Conservation (phyloP, 2,329 filamentous ascomycete species). For the Corniculantispora saksenae region DNA sequence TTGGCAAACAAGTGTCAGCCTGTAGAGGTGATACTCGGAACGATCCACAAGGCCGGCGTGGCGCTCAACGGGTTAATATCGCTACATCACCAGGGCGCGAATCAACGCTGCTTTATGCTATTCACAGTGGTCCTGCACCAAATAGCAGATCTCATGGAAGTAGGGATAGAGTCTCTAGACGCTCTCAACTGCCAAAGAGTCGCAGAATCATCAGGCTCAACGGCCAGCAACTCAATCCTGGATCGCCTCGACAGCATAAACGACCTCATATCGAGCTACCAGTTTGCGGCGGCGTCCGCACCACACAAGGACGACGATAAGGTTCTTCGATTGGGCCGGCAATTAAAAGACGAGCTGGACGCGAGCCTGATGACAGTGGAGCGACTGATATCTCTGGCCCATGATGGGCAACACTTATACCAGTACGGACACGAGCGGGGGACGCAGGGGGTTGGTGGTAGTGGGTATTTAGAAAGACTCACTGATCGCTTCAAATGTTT, state of each 20-base stretch:
- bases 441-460: neutral
- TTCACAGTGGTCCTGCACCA: neutral
- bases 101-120: neutral
- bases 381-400: neutral
- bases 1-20: neutral
- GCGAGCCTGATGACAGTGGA: neutral
- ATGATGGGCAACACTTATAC: neutral
- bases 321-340: neutral
- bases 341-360: neutral
- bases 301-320: neutral
- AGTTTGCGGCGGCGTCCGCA: neutral
- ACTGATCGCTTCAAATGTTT: neutral
- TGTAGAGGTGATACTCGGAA: neutral
- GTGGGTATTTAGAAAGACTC: neutral
- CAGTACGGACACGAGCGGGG: neutral
- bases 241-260: neutral
- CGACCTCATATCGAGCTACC: constrained; percentile 1
- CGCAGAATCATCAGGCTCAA: neutral
- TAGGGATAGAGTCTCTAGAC: neutral
- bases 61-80: neutral
- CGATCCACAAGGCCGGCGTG: neutral
- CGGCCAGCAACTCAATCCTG: neutral
- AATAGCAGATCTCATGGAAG: neutral
- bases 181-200: neutral
- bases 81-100: neutral